phyloP scores from a whole-genome alignment of 345 rosid genomes.

The Camelina neglecta region DNA sequence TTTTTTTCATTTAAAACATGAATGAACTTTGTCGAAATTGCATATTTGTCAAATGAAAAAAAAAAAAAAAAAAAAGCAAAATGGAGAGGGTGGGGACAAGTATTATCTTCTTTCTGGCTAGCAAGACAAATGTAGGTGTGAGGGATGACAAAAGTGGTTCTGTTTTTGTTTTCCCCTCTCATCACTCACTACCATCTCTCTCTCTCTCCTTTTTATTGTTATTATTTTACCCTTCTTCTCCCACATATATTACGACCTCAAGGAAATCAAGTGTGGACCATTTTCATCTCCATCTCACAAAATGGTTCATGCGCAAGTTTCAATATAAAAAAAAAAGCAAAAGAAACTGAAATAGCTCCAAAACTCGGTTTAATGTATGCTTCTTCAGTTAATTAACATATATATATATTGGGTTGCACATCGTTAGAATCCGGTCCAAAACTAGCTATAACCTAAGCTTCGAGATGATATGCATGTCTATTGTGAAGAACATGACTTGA shows the following conservation, averaged over 20 bases:
- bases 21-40: background rate
- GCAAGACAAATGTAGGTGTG: constrained; percentile 45
- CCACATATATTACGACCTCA: constrained; percentile 18
- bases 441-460: background rate
- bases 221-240: constrained; percentile 31
- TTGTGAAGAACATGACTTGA: background rate
- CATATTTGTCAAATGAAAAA: constrained; percentile 27
- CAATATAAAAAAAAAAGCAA: background rate
- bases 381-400: constrained; percentile 1
- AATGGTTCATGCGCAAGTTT: background rate
- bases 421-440: background rate
- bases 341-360: background rate
- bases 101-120: constrained; percentile 48
- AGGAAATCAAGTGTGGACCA: constrained; percentile 28
- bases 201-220: constrained; percentile 1
- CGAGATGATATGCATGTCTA: background rate
- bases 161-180: constrained; percentile 42
- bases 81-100: constrained; percentile 50
- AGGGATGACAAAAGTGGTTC: constrained; percentile 42
- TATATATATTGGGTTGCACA: background rate
- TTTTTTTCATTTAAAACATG: background rate
- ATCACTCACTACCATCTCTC: constrained; percentile 37
- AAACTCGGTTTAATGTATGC: background rate
- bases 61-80: background rate
- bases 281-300: constrained; percentile 20